A percentile compares a stretch with the other conserved stretches of the same genome.
These are phyloP conservation scores for Primulina tabacum DNA, from an alignment of 257 asterid species.

Conservation along the genomic window DNA sequence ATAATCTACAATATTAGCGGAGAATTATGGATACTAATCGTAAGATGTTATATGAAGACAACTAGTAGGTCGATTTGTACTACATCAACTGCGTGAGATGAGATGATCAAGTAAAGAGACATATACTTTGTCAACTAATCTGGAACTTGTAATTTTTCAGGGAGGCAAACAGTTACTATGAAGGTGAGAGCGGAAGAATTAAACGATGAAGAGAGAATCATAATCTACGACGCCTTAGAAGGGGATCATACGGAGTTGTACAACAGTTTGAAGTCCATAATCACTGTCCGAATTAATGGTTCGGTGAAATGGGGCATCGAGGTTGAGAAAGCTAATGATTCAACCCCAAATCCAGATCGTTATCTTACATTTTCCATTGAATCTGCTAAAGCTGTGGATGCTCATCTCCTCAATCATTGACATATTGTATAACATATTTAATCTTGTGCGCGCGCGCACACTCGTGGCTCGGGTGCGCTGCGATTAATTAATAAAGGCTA, in stretches of 20 bases:
- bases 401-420: constrained; percentile 24
- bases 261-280: neutral
- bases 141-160: neutral
- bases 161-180: neutral
- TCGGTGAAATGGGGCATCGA: constrained; percentile 25
- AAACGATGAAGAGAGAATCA: neutral
- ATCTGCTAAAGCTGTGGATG: constrained; percentile 24
- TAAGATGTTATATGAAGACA: too few species aligned
- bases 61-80: too few species aligned
- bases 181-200: neutral
- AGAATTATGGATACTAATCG: too few species aligned
- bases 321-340: constrained; percentile 25
- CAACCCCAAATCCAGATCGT: constrained; percentile 32
- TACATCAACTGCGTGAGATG: too few species aligned
- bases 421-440: neutral
- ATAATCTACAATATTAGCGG: too few species aligned
- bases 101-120: too few species aligned
- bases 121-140: too few species aligned
- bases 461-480: too few species aligned
- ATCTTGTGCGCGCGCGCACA: too few species aligned
- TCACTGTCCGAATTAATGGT: constrained; percentile 14
- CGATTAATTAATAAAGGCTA: too few species aligned
- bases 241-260: neutral
- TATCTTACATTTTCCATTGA: constrained; percentile 22
- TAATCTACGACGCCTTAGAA: neutral